Evolutionary conservation across 2,329 filamentous ascomycete genomes (phyloP), one percentile per base, ranked within the genome.

Genomic region (Phyllachora maydis): DNA sequence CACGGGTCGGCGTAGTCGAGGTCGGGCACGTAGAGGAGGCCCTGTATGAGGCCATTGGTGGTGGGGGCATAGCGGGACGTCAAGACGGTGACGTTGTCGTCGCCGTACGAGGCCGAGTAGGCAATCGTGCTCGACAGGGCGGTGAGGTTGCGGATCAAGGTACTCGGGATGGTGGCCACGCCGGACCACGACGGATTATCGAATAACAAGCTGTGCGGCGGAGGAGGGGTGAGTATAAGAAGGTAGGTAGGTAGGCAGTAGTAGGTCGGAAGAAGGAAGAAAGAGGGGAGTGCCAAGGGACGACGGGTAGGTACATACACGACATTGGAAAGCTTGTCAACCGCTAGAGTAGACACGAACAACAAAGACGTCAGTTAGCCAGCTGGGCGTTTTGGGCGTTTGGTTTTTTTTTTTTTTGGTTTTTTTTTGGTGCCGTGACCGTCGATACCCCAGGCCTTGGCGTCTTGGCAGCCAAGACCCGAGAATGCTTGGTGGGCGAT

Each of bases 11-110:
- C 42, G 8, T 39, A 27, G 5, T 48, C 42, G 19, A 92, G 56
- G 29, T 71, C 65, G 4, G 85, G 88, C 3, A 91, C 74, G 43
- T 88, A 95, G 27, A 95, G 59, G 10, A 93, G 62, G 30, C 85
- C 85, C 32, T 67, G 63, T 17, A 88, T 66, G 25, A 65, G 52
- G 26, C 62, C 62, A 32, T 71, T 65, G 18, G 56, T 45, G 6
- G 54, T 54, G 16, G 62, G 56, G 24, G 65, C 57, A 40, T 66
- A 69, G 30, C 67, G 74, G 16, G 62, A 66, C 3, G 77, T 77
- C 9, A 93, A 55, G 0, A 79, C 90, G 21, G 71, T 77, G 24
- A 92, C 61, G 36, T 76, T 75, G 27, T 46, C 45, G 11, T 18
- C 18, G 8, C 16, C 16, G 26, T 21, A 18, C 24, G 14, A 5